phyloP scores from a whole-genome alignment of 306 rosid genomes.

The Chamaecrista fasciculata region DNA sequence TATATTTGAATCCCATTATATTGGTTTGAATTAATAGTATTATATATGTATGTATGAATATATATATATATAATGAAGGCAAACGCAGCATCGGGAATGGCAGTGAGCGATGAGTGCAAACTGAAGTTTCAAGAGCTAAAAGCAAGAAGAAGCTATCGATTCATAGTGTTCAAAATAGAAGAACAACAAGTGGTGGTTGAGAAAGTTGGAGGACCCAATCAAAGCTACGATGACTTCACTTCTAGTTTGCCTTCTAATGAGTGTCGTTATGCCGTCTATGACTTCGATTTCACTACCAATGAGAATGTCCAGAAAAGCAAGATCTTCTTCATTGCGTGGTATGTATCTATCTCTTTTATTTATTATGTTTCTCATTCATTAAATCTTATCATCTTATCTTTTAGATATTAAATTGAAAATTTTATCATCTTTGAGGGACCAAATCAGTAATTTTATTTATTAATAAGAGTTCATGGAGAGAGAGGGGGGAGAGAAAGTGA shows the following conservation, averaged over 20 bases:
- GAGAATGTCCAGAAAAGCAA: conserved; percentile 93
- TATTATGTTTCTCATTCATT: no score
- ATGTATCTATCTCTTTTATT: no score
- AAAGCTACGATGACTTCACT: conserved; percentile 61
- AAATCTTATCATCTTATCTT: no score
- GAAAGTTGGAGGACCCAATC: conserved; percentile 51
- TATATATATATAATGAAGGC: conserved; percentile 66
- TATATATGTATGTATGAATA: no score
- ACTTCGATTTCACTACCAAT: conserved; percentile 64
- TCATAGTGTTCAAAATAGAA: conserved; percentile 67
- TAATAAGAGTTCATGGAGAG: no score
- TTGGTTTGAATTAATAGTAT: no score
- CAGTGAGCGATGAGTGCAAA: conserved; percentile 84
- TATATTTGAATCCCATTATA: no score
- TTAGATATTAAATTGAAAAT: no score
- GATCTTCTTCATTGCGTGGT: conserved; percentile 90
- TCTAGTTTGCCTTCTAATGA: conserved; percentile 67
- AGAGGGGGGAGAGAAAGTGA: no score
- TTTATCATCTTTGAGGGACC: no score
- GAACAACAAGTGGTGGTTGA: conserved; percentile 67
- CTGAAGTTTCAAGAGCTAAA: conserved; percentile 71
- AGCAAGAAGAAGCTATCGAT: conserved; percentile 62
- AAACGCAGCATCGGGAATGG: conserved; percentile 81
- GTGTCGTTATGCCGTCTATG: conserved; percentile 85
- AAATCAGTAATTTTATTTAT: no score